Evolutionary conservation across 352 stramenopile genomes (phyloP).

Genomic region (Phytophthora tubulina): DNA sequence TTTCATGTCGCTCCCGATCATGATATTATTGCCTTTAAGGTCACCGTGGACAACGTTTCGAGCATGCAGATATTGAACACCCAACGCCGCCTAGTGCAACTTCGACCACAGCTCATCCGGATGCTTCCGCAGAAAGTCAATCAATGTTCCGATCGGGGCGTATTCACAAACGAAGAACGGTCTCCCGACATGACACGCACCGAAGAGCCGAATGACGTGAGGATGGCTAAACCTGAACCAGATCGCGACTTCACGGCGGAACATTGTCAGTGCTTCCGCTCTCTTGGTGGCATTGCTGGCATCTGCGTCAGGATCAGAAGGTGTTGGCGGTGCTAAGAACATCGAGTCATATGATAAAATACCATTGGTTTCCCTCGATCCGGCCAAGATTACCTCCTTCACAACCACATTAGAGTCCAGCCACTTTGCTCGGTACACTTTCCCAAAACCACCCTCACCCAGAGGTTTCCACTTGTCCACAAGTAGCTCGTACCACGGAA

Average conservation of each 20-base stretch:
- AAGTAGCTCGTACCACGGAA: conserved; percentile 22
- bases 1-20: conserved; percentile 32
- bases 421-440: conserved; percentile 18
- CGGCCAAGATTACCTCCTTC: conserved; percentile 2
- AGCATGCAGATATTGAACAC: conserved; percentile 20
- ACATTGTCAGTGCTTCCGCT: conserved; percentile 14
- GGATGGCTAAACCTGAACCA: conserved; percentile 35
- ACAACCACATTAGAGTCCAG: conserved; percentile 22
- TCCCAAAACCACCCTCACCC: conserved; percentile 14
- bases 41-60: conserved; percentile 10
- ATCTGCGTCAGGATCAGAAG: neutral
- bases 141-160: conserved; percentile 26
- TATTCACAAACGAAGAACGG: conserved; percentile 37
- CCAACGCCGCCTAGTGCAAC: conserved; percentile 18
- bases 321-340: neutral
- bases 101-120: conserved; percentile 14
- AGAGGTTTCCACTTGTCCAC: conserved; percentile 11
- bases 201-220: conserved; percentile 30
- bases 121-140: conserved; percentile 26
- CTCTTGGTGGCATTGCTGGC: neutral
- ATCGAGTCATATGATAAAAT: neutral
- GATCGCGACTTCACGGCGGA: conserved; percentile 29
- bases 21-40: conserved; percentile 25
- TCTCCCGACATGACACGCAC: conserved; percentile 26
- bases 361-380: neutral